phyloP scores from a whole-genome alignment of 768 basidiomycete species.

The Pilatotrama ljubarskyi region DNA sequence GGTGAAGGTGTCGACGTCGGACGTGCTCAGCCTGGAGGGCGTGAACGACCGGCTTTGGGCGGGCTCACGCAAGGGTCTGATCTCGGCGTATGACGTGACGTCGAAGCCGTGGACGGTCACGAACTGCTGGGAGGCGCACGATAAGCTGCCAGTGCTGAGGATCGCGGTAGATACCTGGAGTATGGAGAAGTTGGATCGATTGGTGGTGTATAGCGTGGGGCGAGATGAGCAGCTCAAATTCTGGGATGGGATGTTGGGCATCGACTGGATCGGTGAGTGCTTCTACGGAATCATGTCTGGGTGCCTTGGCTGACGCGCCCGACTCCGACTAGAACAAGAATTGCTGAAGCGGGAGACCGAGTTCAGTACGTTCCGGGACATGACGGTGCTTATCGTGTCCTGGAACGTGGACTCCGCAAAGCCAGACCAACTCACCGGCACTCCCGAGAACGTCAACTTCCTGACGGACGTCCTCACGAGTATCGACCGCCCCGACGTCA shows the following conservation, averaged over 20 bases:
- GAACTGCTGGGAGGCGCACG: slow-evolving; percentile 86
- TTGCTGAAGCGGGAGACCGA: slow-evolving; percentile 70
- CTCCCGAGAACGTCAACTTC: slow-evolving; percentile 75
- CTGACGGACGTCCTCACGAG: slow-evolving; percentile 74
- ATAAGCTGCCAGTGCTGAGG: slow-evolving; percentile 59
- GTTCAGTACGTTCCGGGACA: slow-evolving; percentile 77
- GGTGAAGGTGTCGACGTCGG: slow-evolving; percentile 76
- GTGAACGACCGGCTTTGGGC: slow-evolving; percentile 86
- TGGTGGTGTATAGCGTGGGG: slow-evolving; percentile 76
- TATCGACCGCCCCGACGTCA: slow-evolving; percentile 80
- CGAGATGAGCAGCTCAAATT: slow-evolving; percentile 70
- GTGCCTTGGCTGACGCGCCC: background rate
- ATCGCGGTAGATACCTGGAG: slow-evolving; percentile 73
- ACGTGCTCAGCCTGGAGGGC: slow-evolving; percentile 82
- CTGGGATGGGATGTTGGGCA: slow-evolving; percentile 89
- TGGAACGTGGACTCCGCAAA: slow-evolving; percentile 94
- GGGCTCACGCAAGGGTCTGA: slow-evolving; percentile 79
- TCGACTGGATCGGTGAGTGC: slow-evolving; percentile 83
- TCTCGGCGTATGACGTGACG: slow-evolving; percentile 77
- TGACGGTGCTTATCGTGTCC: slow-evolving; percentile 78
- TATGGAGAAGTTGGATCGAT: slow-evolving; percentile 62
- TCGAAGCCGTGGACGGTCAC: slow-evolving; percentile 81
- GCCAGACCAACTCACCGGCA: slow-evolving; percentile 68
- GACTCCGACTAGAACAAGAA: slow-evolving; percentile 61
- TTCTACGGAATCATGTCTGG: background rate